Base-by-base conservation (phyloP, 106 monocot genomes). In the Allium fistulosum region DNA sequence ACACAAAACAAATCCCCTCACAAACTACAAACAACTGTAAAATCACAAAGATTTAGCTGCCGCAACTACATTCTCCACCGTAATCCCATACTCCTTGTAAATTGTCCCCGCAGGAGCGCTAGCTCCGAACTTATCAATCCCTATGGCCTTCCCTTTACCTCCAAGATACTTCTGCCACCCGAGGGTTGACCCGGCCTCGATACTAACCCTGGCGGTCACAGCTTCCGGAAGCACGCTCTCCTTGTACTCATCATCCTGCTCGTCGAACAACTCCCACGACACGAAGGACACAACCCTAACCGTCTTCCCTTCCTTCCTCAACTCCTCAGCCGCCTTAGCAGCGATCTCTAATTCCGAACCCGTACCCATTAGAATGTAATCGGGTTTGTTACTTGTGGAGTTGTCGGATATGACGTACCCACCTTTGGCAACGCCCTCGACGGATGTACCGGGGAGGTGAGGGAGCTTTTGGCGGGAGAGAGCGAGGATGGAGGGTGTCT, bases 321-420 rank as follows among this genome's bases (percentile, higher is more conserved):
- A 66, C 79, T 81, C 80, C 45, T 79, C 88, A 4, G 83, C 88
- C 17, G 92, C 92, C 72, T 93, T 93, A 15, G 65, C 82, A 26
- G 85, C 88, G 50, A 92, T 92, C 59, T 92, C 92, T 68, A 92
- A 58, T 69, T 92, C 92, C 22, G 92, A 92, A 37, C 92, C 88
- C 10, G 82, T 92, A 60, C 85, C 80, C 0, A 85, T 79, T 17
- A 92, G 76, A 61, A 92, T 92, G 80, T 85, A 26, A 62, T 92
- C 85, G 1, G 82, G 88, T 8, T 83, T 87, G 73, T 84, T 85
- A 1, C 75, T 88, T 0, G 78, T 61, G 12, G 87, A 92, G 64
- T 92, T 85, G 67, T 92, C 92, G 11, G 92, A 92, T 12, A 92
- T 52, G 8, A 85, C 61, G 53, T 92, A 92, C 10, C 92, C 92